Evolutionary conservation across 1,139 yeast species (phyloP).

Genomic region (Yamadazyma pseudoaaseri): DNA sequence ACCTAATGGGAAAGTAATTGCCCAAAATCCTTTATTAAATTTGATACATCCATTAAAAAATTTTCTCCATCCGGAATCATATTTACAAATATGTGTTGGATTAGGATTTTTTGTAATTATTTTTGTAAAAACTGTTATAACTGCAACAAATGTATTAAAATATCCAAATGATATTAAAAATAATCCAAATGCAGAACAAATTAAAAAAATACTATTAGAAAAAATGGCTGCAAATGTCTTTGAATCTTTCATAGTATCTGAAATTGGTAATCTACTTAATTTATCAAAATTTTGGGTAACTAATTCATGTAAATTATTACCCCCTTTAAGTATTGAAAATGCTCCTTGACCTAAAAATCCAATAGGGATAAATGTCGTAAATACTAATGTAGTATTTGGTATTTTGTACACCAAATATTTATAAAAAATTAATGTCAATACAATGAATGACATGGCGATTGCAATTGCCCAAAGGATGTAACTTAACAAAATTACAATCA

Average conservation of each 20-base stretch:
- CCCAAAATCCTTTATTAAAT: conserved; percentile 75
- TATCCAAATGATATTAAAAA: conserved; percentile 60
- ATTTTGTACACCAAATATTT: conserved; percentile 57
- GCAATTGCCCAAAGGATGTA: conserved; percentile 71
- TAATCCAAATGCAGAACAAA: conserved; percentile 35
- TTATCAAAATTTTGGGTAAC: conserved; percentile 1
- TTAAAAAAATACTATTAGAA: conserved; percentile 18
- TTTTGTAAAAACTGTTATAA: conserved; percentile 41
- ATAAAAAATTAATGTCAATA: conserved; percentile 57
- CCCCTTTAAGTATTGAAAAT: conserved; percentile 61
- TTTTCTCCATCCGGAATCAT: conserved; percentile 15
- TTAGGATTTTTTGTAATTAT: conserved; percentile 30
- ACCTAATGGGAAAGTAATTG: conserved; percentile 87
- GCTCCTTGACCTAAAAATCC: conserved; percentile 75
- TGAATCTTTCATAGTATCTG: background rate
- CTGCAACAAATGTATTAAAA: conserved; percentile 59
- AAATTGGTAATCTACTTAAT: background rate
- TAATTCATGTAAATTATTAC: conserved; percentile 32
- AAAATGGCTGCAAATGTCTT: conserved; percentile 6
- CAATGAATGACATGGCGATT: conserved; percentile 54
- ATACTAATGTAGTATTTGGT: conserved; percentile 44
- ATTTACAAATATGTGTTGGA: conserved; percentile 17
- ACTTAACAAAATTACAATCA: conserved; percentile 53
- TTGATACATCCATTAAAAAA: conserved; percentile 27
- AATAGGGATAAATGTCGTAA: conserved; percentile 29